Percentiles rank a stretch among this genome's conserved stretches.
Evolutionary conservation across 176 grass and related monocot genomes (phyloP).

Genomic region (Pontederia paniculata): DNA sequence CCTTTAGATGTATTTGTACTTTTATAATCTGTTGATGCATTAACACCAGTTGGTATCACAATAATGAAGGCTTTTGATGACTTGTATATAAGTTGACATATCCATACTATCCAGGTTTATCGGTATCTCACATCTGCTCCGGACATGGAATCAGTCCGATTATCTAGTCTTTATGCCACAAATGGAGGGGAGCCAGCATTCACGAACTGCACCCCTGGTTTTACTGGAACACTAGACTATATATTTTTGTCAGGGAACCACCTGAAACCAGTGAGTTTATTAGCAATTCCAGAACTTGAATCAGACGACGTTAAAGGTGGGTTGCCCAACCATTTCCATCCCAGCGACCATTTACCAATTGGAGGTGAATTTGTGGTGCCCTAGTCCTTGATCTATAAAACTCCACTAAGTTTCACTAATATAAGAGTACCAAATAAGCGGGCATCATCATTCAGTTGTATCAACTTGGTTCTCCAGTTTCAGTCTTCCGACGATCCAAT

Average conservation of each 20-base stretch:
- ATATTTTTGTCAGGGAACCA: slow-evolving; percentile 34
- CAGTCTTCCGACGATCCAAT: too few relatives aligned
- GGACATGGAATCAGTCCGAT: slow-evolving; percentile 31
- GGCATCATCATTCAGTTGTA: too few relatives aligned
- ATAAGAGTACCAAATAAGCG: too few relatives aligned
- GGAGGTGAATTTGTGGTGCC: slow-evolving; percentile 55
- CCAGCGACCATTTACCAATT: slow-evolving; percentile 86
- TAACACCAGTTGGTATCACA: not conserved
- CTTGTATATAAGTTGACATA: not conserved
- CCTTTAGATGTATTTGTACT: slow-evolving; percentile 10
- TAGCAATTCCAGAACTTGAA: slow-evolving; percentile 41
- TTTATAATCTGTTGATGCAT: not conserved
- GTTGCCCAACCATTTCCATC: slow-evolving; percentile 64
- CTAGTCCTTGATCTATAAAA: slow-evolving; percentile 1
- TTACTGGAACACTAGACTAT: slow-evolving; percentile 84
- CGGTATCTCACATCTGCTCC: slow-evolving; percentile 37
- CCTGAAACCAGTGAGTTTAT: slow-evolving; percentile 55
- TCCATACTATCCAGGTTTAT: slow-evolving; percentile 57
- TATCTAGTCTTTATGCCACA: slow-evolving; percentile 56
- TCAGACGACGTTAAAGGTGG: slow-evolving; percentile 49
- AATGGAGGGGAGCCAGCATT: slow-evolving; percentile 76
- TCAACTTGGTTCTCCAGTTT: too few relatives aligned
- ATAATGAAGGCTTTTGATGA: not conserved
- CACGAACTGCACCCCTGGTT: slow-evolving; percentile 82
- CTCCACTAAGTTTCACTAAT: not conserved